Base-by-base conservation (phyloP, 2,329 filamentous ascomycete species). In the Diplocarpon rosae region DNA sequence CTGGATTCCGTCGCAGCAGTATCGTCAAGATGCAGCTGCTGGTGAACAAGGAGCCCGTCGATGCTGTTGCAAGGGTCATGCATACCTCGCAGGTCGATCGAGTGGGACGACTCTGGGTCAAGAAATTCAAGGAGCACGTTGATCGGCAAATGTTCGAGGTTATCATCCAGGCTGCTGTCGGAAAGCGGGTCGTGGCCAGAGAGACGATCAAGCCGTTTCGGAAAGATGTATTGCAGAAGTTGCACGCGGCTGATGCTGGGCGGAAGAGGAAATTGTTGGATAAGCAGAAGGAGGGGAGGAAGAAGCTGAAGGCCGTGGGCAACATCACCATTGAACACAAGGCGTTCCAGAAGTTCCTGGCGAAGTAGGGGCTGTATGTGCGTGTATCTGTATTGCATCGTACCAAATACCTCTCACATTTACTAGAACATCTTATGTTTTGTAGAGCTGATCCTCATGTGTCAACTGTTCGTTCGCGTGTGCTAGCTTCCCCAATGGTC, bases 71-170 rank as follows among this genome's bases (percentile, higher is more conserved):
- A n/a, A 80, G 90, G 29, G 80, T 98, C 3, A 77, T 96, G 32
- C 92, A 98, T 58, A 67, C 71, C 31, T 87, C 82, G 11, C 88
- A 95, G 63, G 78, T 82, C 0, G 83, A 90, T 27, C 74, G 85
- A 14, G 70, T 95, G 5, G 92, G 88, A 4, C 75, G 86, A 38
- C 72, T 80, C 45, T 98, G 92, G 92, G 90, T 95, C 5, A 80
- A 77, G 33, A 95, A 94, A 64, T 96, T 98, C 71, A 96, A 95
- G 61, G 81, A 95, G 63, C 90, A 96, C 58, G 90, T 98, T 15
- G 85, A 95, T 58, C 73, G 92, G 14, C 92, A 98, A 64, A 92
- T 96, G 80, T 98, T 95, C 30, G 92, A 98, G 67, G 79, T 98
- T 16, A 72, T 96, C 45, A 96, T 98, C 52, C 92, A 98, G 65